These are phyloP conservation scores for Choanephora cucurbitarum DNA, from an alignment of 371 early-diverging fungal genomes.

Conservation along the genomic window DNA sequence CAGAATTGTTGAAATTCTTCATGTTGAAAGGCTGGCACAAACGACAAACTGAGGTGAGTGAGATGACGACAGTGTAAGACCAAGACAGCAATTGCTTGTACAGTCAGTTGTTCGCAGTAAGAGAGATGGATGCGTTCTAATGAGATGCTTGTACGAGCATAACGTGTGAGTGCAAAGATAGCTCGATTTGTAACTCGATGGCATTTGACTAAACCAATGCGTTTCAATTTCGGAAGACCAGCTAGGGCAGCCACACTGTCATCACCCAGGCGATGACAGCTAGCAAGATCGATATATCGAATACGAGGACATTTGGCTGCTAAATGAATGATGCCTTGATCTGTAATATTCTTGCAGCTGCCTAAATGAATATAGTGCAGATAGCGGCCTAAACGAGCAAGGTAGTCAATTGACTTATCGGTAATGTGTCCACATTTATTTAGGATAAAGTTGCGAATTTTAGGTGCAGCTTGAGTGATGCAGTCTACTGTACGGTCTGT, in stretches of 20 bases:
- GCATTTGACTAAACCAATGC: slow-evolving; percentile 68
- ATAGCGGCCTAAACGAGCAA: slow-evolving; percentile 56
- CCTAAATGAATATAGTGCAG: slow-evolving; percentile 67
- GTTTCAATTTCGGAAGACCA: slow-evolving; percentile 56
- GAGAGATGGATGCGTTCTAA: slow-evolving; percentile 67
- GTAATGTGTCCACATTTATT: slow-evolving; percentile 63
- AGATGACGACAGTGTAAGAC: slow-evolving; percentile 57
- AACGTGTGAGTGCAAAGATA: slow-evolving; percentile 55
- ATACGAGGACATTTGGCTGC: slow-evolving; percentile 61
- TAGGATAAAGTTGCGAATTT: slow-evolving; percentile 58
- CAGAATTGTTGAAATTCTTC: slow-evolving; percentile 61
- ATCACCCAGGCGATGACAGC: slow-evolving; percentile 59
- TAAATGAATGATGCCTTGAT: slow-evolving; percentile 50
- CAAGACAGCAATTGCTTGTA: slow-evolving; percentile 52
- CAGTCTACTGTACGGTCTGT: slow-evolving; percentile 55
- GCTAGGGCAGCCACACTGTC: slow-evolving; percentile 57
- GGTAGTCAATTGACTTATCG: slow-evolving; percentile 51
- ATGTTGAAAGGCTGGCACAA: slow-evolving; percentile 60
- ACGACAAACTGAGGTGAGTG: slow-evolving; percentile 64
- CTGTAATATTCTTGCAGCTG: slow-evolving; percentile 60
- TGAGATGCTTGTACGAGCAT: slow-evolving; percentile 50
- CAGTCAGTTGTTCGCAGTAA: slow-evolving; percentile 57
- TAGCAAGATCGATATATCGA: slow-evolving; percentile 66
- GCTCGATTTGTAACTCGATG: slow-evolving; percentile 60
- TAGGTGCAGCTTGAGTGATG: slow-evolving; percentile 57